Base-by-base conservation (phyloP, 768 basidiomycete genomes). In the Lactifluus echinatus region DNA sequence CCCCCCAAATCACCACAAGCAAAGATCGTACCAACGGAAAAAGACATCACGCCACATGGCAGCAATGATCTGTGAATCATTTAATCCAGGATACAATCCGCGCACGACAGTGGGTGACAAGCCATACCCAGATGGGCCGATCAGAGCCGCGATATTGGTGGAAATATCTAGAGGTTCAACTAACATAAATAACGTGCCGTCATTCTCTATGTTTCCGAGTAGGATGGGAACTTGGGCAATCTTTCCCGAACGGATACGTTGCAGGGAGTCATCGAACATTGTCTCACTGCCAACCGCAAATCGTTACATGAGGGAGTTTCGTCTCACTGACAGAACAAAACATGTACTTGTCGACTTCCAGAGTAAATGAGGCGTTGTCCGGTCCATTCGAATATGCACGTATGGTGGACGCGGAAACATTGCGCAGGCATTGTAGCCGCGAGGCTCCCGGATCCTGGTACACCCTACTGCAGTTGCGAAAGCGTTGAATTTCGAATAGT, bases 11-110 rank as follows among this genome's bases (percentile, higher is more conserved):
- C n/a, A n/a, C n/a, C n/a, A 12, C 2, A 12, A 29, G 11, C 28
- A 12, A 14, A 21, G 36, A 26, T n/a, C 57, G 21, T n/a, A 58
- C 57, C 57, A 58, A 31, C 45, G 33, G 45, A 42, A 53, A n/a
- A 1, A 0, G 12, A 52, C 10, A n/a, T 58, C 56, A 21, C 56
- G 42, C 24, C 2, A 36, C 3, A 14, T 28, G 7, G 31, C 45
- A 21, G 50, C 56, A 4, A 58, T 46, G 8, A 58, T 17, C 8
- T 53, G 40, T 17, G 45, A 7, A 28, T 47, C 57, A 10, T 2
- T 47, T 28, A 58, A 45, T 2, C 34, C 23, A 12, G 50, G 51
- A 37, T 58, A 48, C 34, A 52, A 34, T 12, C 8, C 24, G 19
- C 48, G 42, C 19, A 58, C 31, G 8, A 17, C 19, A 19, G n/a